phyloP scores from a whole-genome alignment of 2,329 filamentous ascomycete genomes.

The Colletotrichum noveboracense region DNA sequence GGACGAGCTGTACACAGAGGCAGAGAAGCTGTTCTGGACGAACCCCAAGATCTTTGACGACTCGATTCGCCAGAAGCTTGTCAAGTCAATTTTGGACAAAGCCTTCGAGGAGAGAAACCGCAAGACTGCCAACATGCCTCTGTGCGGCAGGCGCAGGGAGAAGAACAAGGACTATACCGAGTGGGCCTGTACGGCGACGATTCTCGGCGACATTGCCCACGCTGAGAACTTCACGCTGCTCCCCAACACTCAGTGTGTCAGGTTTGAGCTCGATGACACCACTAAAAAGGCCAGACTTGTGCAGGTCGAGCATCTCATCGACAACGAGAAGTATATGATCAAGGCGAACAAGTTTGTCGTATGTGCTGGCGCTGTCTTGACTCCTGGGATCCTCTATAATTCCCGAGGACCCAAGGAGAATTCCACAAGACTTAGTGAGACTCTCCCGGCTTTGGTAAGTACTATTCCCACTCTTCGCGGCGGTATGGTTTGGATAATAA shows the following conservation, averaged over 20 bases:
- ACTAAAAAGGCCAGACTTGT: background rate
- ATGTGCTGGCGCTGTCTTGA: background rate
- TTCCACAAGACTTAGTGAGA: background rate
- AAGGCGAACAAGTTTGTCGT: background rate
- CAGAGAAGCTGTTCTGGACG: background rate
- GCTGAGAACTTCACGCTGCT: background rate
- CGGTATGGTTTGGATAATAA: too few species aligned
- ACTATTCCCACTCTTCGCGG: background rate
- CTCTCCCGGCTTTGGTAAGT: background rate
- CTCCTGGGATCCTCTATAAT: background rate
- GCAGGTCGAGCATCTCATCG: background rate
- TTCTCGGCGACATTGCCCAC: background rate
- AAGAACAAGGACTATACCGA: background rate
- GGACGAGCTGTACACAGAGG: background rate
- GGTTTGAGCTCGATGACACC: background rate
- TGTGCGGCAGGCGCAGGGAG: background rate
- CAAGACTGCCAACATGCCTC: background rate
- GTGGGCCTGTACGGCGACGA: background rate
- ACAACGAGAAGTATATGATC: background rate
- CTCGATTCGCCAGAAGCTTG: background rate
- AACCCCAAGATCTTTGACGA: background rate
- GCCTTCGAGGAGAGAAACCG: background rate
- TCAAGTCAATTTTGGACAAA: background rate
- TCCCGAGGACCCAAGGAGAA: background rate
- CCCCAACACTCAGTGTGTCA: background rate